phyloP scores from a whole-genome alignment of 345 rosid species.

The Kandelia obovata region DNA sequence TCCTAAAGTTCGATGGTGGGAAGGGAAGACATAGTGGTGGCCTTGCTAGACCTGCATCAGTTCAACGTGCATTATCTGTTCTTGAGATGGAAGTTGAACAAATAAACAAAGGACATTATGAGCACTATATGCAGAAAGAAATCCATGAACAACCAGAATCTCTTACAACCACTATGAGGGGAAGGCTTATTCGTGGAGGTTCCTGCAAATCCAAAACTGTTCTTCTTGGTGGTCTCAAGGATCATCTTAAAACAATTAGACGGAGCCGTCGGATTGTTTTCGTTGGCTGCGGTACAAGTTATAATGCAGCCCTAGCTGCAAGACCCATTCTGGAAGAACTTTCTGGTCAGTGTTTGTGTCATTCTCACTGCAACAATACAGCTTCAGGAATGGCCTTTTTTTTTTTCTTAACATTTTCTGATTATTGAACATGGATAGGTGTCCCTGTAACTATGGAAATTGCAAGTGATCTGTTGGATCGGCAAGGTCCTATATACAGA shows the following conservation, averaged over 20 bases:
- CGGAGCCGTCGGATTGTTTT: slow-evolving; percentile 90
- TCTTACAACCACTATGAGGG: slow-evolving; percentile 92
- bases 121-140: slow-evolving; percentile 98
- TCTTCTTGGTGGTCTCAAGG: slow-evolving; percentile 93
- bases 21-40: slow-evolving; percentile 49
- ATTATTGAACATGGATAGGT: slow-evolving; percentile 36
- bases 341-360: slow-evolving; percentile 55
- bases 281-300: slow-evolving; percentile 96
- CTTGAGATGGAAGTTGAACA: slow-evolving; percentile 98
- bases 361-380: not conserved
- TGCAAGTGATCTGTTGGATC: slow-evolving; percentile 91
- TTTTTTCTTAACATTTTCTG: slow-evolving; percentile 13
- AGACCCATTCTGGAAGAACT: slow-evolving; percentile 95
- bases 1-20: slow-evolving; percentile 69
- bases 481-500: slow-evolving; percentile 95
- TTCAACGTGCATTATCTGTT: slow-evolving; percentile 90
- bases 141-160: slow-evolving; percentile 99
- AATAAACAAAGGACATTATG: slow-evolving; percentile 83
- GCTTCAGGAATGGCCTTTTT: not conserved
- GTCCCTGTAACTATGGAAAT: slow-evolving; percentile 97
- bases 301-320: slow-evolving; percentile 93
- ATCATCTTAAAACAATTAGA: slow-evolving; percentile 85
- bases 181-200: slow-evolving; percentile 89
- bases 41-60: slow-evolving; percentile 70
- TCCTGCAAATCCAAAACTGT: slow-evolving; percentile 78